phyloP scores from a whole-genome alignment of 768 basidiomycete genomes.

The Ephemerocybe angulata region DNA sequence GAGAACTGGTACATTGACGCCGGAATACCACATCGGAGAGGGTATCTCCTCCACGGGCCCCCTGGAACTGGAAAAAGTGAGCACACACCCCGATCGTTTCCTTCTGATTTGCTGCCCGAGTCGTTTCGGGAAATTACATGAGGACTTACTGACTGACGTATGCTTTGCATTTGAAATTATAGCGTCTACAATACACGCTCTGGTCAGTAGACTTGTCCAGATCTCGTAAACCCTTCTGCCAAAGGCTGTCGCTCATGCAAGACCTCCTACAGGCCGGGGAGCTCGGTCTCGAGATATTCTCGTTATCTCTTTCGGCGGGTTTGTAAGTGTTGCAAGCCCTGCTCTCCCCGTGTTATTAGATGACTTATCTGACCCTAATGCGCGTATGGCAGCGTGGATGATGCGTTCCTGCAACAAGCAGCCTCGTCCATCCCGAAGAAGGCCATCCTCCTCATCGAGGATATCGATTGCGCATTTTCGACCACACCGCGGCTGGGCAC shows the following conservation, averaged over 20 bases:
- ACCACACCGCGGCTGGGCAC: slow-evolving; percentile 21
- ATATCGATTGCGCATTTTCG: slow-evolving; percentile 57
- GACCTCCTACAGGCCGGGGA: slow-evolving; percentile 44
- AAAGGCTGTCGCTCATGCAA: not conserved
- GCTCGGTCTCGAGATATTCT: slow-evolving; percentile 81
- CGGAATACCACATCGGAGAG: slow-evolving; percentile 56
- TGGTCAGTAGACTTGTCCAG: slow-evolving; percentile 25
- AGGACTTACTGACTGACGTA: too few species aligned
- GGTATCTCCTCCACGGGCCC: slow-evolving; percentile 55
- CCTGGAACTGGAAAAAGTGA: slow-evolving; percentile 63
- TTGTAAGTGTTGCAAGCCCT: slow-evolving; percentile 31
- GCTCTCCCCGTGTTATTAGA: slow-evolving; percentile 1
- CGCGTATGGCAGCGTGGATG: slow-evolving; percentile 54
- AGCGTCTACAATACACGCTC: slow-evolving; percentile 54
- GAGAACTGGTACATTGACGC: slow-evolving; percentile 57
- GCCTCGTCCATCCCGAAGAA: slow-evolving; percentile 46
- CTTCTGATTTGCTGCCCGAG: too few species aligned
- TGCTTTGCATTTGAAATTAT: not conserved
- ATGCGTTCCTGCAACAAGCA: slow-evolving; percentile 43
- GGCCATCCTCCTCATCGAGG: slow-evolving; percentile 55
- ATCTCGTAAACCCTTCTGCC: not conserved
- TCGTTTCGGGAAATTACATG: too few species aligned
- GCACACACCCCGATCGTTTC: slow-evolving; percentile 3
- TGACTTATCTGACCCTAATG: too few species aligned
- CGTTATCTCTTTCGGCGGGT: slow-evolving; percentile 46